Evolutionary conservation across 2,329 filamentous ascomycete genomes (phyloP).

Genomic region (Ceratocystis eucalypticola): DNA sequence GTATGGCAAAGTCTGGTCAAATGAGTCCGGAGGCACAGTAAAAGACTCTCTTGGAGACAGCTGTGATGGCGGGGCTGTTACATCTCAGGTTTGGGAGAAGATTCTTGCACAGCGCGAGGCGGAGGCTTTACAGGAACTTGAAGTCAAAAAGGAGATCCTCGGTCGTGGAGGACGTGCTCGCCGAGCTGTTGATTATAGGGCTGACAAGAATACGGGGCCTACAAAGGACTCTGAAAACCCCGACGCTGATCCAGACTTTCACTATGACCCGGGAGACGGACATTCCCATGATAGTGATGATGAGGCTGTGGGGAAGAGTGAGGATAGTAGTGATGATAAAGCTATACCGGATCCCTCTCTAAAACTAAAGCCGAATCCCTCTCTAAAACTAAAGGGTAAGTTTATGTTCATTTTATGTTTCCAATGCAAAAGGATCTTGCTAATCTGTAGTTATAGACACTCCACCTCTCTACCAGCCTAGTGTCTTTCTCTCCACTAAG

Average conservation of each 20-base stretch:
- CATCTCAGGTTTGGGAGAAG: conserved; percentile 61
- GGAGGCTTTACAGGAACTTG: conserved; percentile 59
- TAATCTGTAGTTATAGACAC: not conserved
- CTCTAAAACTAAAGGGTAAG: not conserved
- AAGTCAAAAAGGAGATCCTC: conserved; percentile 52
- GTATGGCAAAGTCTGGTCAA: conserved; percentile 84
- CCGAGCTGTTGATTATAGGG: conserved; percentile 25
- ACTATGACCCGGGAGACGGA: not conserved
- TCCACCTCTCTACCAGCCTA: not conserved
- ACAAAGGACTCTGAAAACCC: conserved; percentile 22
- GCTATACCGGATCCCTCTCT: not conserved
- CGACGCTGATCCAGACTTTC: conserved; percentile 13
- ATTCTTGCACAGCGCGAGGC: conserved; percentile 75
- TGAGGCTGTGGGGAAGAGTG: not conserved
- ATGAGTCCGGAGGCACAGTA: conserved; percentile 56
- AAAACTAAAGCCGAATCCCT: not conserved
- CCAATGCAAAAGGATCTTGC: not conserved
- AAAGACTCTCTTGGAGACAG: conserved; percentile 37
- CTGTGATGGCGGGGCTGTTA: conserved; percentile 35
- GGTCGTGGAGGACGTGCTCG: conserved; percentile 72
- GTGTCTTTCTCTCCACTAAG: not conserved
- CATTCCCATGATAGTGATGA: not conserved
- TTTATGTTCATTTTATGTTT: not conserved
- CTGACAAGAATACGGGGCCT: conserved; percentile 21
- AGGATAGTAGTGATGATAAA: not conserved